phyloP scores from a whole-genome alignment of 257 asterid species.

The Solanum paucissectum region DNA sequence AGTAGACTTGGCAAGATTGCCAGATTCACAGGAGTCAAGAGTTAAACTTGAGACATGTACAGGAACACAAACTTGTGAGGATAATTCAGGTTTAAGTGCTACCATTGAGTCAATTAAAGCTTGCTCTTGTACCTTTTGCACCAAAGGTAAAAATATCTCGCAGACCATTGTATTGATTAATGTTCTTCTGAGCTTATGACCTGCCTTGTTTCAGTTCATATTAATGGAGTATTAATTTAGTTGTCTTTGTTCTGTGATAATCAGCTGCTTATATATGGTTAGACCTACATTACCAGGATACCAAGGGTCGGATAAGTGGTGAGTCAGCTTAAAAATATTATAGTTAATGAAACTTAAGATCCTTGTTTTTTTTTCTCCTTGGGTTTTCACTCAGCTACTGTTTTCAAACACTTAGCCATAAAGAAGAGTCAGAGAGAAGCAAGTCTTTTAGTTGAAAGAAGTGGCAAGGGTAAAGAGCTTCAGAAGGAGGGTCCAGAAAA shows the following conservation, averaged over 20 bases:
- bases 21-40: constrained; percentile 69
- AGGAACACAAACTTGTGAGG: constrained; percentile 23
- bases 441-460: constrained; percentile 54
- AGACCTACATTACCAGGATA: constrained; percentile 81
- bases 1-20: constrained; percentile 32
- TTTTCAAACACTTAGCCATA: constrained; percentile 28
- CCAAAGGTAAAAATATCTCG: constrained; percentile 41
- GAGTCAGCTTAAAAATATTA: neutral
- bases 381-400: neutral
- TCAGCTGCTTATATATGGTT: constrained; percentile 77
- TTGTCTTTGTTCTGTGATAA: constrained; percentile 5
- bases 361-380: neutral
- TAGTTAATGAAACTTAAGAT: neutral
- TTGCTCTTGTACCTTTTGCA: constrained; percentile 78
- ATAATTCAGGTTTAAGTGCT: constrained; percentile 16
- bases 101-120: constrained; percentile 33
- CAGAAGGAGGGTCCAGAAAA: constrained; percentile 28
- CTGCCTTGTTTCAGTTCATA: neutral
- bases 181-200: neutral
- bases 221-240: neutral
- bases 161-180: neutral
- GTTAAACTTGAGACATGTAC: constrained; percentile 36
- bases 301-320: constrained; percentile 67
- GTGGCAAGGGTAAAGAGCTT: constrained; percentile 26
- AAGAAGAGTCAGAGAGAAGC: constrained; percentile 74